Evolutionary conservation across 305 asterid species (phyloP), one percentile per base, ranked within the genome.

Genomic region (Plantago rigida): DNA sequence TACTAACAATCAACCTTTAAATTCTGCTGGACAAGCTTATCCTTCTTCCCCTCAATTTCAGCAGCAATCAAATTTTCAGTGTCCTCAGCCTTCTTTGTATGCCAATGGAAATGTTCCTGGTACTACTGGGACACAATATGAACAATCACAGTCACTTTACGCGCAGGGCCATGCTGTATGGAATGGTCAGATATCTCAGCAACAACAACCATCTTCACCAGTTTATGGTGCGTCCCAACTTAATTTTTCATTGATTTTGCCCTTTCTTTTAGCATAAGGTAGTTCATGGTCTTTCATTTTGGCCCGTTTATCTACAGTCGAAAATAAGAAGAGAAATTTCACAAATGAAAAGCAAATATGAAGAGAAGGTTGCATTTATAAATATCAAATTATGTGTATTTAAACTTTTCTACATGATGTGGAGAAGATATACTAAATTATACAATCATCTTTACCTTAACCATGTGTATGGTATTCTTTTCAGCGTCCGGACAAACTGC

Each of bases 161-260:
- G 56, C 81, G 3, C 95, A 84, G 73, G 85, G 82, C 65, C 60
- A 90, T 53, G 70, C 77, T 59, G 59, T 83, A 61, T 86, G 95
- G 99, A 83, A 79, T 66, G 84, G 82, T 47, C 86, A 81, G 77
- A 73, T 72, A 34, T 46, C 83, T 59, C 94, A 72, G 64, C 95
- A 85, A 44, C 91, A 83, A 75, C 95, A 80, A 74, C 85, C 87
- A 56, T 59, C 87, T 59, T 84, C 88, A 17, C 88, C 93, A 14
- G 83, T 58, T 71, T 86, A 87, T 69, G 94, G 98, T 88, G 71
- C 75, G 34, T 48, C 58, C 72, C 65, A 68, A 52, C 59, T 56
- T 63, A 10, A 13, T 47, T 66, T 34, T 52, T 19, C 26, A n/a
- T 58, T 14, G 47, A 47, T 36, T 8, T n/a, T n/a, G 3, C 47